Evolutionary conservation across 2,329 filamentous ascomycete species (phyloP).

Genomic region (Sporothrix brunneoviolacea): DNA sequence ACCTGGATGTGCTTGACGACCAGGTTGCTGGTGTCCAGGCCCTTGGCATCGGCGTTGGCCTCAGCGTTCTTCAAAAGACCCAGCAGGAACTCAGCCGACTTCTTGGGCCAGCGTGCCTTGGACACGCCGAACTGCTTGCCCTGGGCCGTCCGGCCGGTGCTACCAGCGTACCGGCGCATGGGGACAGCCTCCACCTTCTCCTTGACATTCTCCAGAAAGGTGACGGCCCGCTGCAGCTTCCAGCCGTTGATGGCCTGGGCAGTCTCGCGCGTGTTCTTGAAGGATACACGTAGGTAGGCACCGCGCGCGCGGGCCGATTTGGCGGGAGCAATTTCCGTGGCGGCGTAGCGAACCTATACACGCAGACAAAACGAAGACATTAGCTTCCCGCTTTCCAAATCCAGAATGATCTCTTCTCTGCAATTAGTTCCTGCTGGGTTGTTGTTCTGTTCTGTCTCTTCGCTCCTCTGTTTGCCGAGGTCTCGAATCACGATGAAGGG

Average conservation of each 20-base stretch:
- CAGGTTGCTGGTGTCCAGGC: constrained; percentile 93
- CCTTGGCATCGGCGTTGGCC: constrained; percentile 95
- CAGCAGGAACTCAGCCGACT: constrained; percentile 97
- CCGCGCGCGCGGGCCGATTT: constrained; percentile 98
- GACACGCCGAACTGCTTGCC: constrained; percentile 98
- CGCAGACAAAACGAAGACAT: constrained; percentile 13
- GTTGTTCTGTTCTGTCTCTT: background rate
- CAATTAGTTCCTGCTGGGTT: background rate
- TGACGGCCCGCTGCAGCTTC: constrained; percentile 91
- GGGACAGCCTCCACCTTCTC: constrained; percentile 96
- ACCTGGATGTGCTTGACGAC: constrained; percentile 99
- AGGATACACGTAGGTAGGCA: constrained; percentile 97
- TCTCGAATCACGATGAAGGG: background rate
- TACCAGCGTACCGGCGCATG: constrained; percentile 95
- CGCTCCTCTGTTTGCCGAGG: too few relatives aligned
- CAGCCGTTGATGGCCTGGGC: constrained; percentile 99
- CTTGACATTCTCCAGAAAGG: constrained; percentile 97
- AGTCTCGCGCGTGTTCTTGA: constrained; percentile 99
- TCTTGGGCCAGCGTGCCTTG: constrained; percentile 97
- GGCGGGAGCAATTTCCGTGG: constrained; percentile 74
- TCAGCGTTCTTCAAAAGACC: constrained; percentile 96
- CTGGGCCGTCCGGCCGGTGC: constrained; percentile 93
- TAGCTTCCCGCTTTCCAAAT: constrained; percentile 4
- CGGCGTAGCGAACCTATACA: constrained; percentile 86
- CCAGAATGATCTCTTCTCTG: background rate